Evolutionary conservation across 2,329 filamentous ascomycete species (phyloP), one percentile per base, ranked within the genome.

Genomic region (Penicillium nordicum): DNA sequence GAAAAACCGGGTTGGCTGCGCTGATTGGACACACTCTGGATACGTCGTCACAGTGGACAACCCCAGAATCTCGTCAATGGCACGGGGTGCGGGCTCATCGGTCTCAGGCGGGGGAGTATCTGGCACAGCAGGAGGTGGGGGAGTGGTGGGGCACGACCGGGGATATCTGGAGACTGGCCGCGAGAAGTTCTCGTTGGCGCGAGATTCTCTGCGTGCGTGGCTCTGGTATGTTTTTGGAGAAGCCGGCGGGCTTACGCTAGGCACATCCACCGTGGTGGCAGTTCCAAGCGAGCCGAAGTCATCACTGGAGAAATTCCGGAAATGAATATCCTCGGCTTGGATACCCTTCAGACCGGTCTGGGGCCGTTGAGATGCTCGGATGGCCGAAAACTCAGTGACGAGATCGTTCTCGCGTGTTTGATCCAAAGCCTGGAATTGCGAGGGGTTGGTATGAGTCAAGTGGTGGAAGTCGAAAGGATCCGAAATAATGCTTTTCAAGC

Each of bases 401-500:
- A 85, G 72, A 30, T 83, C 78, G 55, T 78, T 74, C 53, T 81
- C 76, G 51, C 79, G 77, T 12, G 80, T 74, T 34, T 76, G 78
- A 38, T 83, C 78, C 21, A 86, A 70, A 4, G 74, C 74, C 32
- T 80, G 76, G 54, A 85, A 78, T 54, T 86, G 80, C 25, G 79
- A 71, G 25, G 80, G 79, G 54, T 80, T 79, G 29, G 83, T 84
- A 65, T 87, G 84, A 36, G 82, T 83, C 50, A 87, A 70, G 64
- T 87, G 84, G 59, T 86, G 83, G 66, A 87, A 87, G 63, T 85
- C 82, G 69, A 84, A 87, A 1, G 84, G 84, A 55, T 79, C 79
- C 0, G 84, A 87, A 50, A 87, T 87, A 55, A 75, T 74, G 41
- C 71, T 72, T 67, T 82, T 82, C 51, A 76, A 54, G 21, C 71